A percentile compares a stretch with the other conserved stretches of the same genome.
These are phyloP conservation scores for Xylaria sp. DNA, from an alignment of 2,329 filamentous ascomycete genomes.

Conservation along the genomic window DNA sequence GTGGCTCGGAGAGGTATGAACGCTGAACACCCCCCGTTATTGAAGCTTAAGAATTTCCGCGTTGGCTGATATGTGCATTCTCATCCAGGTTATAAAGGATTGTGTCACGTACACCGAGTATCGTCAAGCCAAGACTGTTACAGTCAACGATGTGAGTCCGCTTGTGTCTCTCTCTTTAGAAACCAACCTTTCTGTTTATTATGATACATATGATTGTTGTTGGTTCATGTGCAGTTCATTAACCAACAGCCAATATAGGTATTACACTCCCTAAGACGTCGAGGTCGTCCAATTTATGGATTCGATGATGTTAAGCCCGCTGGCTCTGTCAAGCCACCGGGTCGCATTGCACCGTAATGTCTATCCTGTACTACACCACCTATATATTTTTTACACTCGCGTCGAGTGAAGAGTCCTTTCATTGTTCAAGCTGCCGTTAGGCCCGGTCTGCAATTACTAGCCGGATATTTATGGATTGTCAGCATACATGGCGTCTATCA, in stretches of 20 bases:
- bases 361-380: not conserved
- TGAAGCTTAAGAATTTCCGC: not conserved
- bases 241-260: slow-evolving; percentile 55
- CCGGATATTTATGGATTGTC: not conserved
- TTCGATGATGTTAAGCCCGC: slow-evolving; percentile 56
- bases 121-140: slow-evolving; percentile 68
- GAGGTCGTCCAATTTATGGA: slow-evolving; percentile 66
- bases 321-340: not conserved
- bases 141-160: slow-evolving; percentile 65
- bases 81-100: slow-evolving; percentile 60
- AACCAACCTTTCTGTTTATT: not conserved
- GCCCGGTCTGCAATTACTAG: not conserved
- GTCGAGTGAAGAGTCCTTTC: not conserved
- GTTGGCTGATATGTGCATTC: slow-evolving; percentile 18
- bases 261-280: slow-evolving; percentile 58
- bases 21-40: not conserved
- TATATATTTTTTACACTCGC: not conserved
- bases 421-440: not conserved
- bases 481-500: not conserved
- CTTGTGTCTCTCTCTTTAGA: not conserved
- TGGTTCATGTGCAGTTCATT: not conserved
- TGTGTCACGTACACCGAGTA: slow-evolving; percentile 64
- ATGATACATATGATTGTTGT: not conserved
- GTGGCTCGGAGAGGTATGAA: slow-evolving; percentile 59
- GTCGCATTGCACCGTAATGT: not conserved